Percentiles rank a stretch among this genome's conserved stretches.
These are phyloP conservation scores for Aspergillus saccharolyticus DNA, from an alignment of 495 filamentous ascomycete species.

Conservation along the genomic window DNA sequence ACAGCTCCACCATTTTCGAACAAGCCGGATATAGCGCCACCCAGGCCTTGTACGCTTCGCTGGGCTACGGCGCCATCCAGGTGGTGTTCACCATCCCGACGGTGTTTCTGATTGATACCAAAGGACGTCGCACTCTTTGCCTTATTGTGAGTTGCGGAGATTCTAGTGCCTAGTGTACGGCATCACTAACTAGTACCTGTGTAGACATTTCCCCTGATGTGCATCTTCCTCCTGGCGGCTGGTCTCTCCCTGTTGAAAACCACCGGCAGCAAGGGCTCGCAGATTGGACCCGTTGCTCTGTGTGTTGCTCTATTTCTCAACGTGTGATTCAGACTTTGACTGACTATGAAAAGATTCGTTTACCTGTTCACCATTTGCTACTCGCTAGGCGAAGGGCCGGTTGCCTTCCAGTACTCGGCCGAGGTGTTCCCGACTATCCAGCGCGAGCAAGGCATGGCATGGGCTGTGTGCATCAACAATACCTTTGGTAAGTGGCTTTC, in stretches of 20 bases:
- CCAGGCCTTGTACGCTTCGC: conserved; percentile 63
- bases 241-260: conserved; percentile 53
- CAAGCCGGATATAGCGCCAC: conserved; percentile 50
- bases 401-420: conserved; percentile 49
- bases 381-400: conserved; percentile 45
- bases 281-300: conserved; percentile 28
- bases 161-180: too few species aligned
- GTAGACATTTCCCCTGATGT: conserved; percentile 78
- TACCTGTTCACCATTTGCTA: conserved; percentile 43
- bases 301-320: conserved; percentile 13
- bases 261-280: conserved; percentile 8
- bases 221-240: conserved; percentile 62
- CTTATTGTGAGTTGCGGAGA: conserved; percentile 25
- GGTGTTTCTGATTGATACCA: conserved; percentile 68
- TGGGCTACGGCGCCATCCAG: conserved; percentile 57
- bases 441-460: conserved; percentile 43
- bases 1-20: conserved; percentile 65
- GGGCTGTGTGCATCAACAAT: conserved; percentile 45
- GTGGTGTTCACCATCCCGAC: conserved; percentile 69
- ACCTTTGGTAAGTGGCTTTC: conserved; percentile 31
- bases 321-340: too few species aligned
- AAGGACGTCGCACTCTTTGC: conserved; percentile 62
- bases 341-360: conserved; percentile 26
- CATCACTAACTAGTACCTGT: conserved; percentile 40
- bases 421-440: conserved; percentile 48